phyloP scores from a whole-genome alignment of 805 yeast genomes.

The Sugiyamaella americana region DNA sequence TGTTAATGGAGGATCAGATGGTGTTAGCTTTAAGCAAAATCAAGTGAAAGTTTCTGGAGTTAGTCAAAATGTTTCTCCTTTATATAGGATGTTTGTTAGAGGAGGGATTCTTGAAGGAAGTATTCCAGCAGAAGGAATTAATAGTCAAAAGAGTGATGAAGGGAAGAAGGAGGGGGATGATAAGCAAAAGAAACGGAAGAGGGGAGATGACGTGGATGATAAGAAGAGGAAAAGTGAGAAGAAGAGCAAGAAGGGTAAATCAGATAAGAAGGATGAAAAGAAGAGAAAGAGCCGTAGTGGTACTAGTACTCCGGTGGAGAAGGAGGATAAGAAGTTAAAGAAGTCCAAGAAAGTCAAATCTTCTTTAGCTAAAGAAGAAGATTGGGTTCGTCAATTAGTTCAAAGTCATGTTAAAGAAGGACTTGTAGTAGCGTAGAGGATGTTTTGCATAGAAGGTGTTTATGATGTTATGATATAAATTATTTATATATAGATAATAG shows the following conservation, averaged over 20 bases:
- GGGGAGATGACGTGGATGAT: slow-evolving; percentile 20
- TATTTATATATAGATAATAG: no score
- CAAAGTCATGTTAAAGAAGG: background rate
- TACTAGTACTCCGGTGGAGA: background rate
- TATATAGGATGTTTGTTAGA: slow-evolving; percentile 78
- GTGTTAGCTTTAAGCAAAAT: slow-evolving; percentile 50
- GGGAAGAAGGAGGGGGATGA: slow-evolving; percentile 25
- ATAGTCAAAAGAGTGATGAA: slow-evolving; percentile 21
- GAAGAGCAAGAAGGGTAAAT: slow-evolving; percentile 7
- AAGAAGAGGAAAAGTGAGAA: slow-evolving; percentile 13
- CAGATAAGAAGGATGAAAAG: slow-evolving; percentile 19
- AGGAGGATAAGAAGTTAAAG: no score
- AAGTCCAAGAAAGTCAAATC: background rate
- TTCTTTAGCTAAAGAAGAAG: background rate
- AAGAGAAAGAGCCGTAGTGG: background rate
- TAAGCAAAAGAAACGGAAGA: slow-evolving; percentile 25
- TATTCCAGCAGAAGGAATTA: slow-evolving; percentile 1
- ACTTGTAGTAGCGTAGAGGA: no score
- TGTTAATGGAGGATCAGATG: slow-evolving; percentile 33
- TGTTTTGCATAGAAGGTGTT: no score
- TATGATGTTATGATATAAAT: no score
- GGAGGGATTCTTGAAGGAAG: slow-evolving; percentile 78
- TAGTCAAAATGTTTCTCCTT: slow-evolving; percentile 55
- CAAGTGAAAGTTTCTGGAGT: slow-evolving; percentile 41
- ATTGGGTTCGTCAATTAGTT: background rate